Base-by-base conservation (phyloP, 2,329 filamentous ascomycete species). In the Blastomyces silverae region DNA sequence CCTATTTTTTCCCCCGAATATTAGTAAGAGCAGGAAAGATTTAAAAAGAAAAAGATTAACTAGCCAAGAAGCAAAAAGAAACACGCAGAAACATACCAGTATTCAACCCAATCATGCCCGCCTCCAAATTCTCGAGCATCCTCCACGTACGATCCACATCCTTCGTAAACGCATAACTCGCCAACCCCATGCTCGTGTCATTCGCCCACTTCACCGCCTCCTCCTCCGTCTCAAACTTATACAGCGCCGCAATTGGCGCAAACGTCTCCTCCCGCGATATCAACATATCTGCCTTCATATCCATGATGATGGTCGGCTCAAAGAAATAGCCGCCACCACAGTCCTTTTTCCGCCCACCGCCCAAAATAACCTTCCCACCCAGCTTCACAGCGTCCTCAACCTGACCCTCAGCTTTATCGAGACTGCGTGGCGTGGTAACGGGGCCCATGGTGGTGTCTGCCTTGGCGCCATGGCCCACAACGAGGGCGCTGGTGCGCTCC, bases 31-130 rank as follows among this genome's bases (percentile, higher is more conserved):
- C 22, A 13, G 11, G 37, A 62, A 64, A 31, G 67, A 37, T 44
- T 44, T 44, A 13, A 67, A 7, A 53, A 22, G 59, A 56, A 56
- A 56, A 20, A 55, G 7, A 20, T 44, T 17, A n/a, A n/a, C n/a
- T n/a, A 44, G 37, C 22, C 25, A 13, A 20, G 6, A 10, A 25
- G 31, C 50, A 65, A 67, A 7, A 53, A 22, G 60, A 56, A 59
- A 56, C 34, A 58, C 53, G 25, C 50, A 17, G n/a, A 57, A 48
- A 71, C 75, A 69, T 71, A 79, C 84, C 82, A 64, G 83, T 85
- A 69, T 87, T 87, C 76, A 87, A 77, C 17, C 86, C 87, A 70
- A 89, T 86, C 87, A 89, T 89, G 3, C 86, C 87, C 4, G 87
- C 86, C 72, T 89, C 86, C 44, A 89, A 73, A 68, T 84, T 87